These are phyloP conservation scores for Chaetomium cochliodes DNA, from an alignment of 495 filamentous ascomycete genomes.

Conservation along the genomic window DNA sequence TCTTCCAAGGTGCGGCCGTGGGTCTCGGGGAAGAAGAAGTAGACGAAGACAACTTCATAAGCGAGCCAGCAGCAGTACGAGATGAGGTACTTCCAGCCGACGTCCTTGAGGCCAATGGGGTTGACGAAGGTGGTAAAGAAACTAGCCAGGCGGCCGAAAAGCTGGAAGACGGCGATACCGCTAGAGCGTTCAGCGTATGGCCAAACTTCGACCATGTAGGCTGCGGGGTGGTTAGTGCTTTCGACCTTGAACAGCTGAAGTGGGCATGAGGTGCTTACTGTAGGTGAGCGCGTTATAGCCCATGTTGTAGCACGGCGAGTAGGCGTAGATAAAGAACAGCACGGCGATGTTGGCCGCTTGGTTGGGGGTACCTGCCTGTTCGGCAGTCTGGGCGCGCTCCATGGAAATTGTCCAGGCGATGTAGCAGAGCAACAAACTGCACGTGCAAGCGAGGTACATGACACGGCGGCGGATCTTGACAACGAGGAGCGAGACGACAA, in stretches of 20 bases:
- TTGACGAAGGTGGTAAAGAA: conserved; percentile 64
- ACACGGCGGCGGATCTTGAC: conserved; percentile 53
- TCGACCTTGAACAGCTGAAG: conserved; percentile 2
- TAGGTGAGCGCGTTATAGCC: not conserved
- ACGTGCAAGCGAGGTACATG: conserved; percentile 55
- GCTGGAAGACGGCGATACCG: conserved; percentile 60
- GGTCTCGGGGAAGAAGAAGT: conserved; percentile 61
- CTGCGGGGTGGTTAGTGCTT: not conserved
- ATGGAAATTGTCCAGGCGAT: conserved; percentile 61
- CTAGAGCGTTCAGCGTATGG: conserved; percentile 57
- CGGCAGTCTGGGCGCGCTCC: conserved; percentile 48
- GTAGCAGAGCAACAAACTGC: conserved; percentile 55
- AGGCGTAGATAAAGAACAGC: conserved; percentile 60
- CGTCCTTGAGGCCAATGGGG: conserved; percentile 55
- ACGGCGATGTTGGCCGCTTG: conserved; percentile 45
- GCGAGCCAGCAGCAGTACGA: conserved; percentile 59
- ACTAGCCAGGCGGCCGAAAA: conserved; percentile 53
- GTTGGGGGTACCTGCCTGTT: conserved; percentile 39
- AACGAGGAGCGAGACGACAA: conserved; percentile 53
- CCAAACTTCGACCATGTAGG: conserved; percentile 42
- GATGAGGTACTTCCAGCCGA: conserved; percentile 58
- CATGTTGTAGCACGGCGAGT: conserved; percentile 1
- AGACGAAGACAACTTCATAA: conserved; percentile 55
- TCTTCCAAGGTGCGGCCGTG: conserved; percentile 58
- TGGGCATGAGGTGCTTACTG: conserved; percentile 34